These are phyloP conservation scores for Phalaenopsis hybrid DNA, from an alignment of 116 monocot genomes.

Conservation along the genomic window DNA sequence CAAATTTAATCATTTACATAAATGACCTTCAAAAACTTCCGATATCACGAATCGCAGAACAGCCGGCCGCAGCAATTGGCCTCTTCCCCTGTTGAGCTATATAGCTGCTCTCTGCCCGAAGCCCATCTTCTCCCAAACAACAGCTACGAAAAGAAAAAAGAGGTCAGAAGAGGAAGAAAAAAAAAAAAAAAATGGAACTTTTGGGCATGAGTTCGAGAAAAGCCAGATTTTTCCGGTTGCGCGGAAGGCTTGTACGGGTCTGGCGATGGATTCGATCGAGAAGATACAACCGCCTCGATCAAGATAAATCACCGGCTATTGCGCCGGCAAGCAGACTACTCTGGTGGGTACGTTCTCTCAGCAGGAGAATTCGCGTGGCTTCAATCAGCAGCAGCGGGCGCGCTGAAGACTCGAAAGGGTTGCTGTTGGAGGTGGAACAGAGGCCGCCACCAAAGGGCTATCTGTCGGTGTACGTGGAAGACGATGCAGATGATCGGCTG, in stretches of 20 bases:
- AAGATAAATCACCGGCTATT: not conserved
- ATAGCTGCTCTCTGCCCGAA: not conserved
- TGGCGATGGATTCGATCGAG: not conserved
- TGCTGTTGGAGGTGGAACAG: not conserved
- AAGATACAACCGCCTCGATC: not conserved
- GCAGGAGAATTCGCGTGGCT: not conserved
- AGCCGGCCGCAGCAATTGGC: no score
- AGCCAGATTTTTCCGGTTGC: not conserved
- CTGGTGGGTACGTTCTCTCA: not conserved
- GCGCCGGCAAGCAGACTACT: not conserved
- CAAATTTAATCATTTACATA: no score
- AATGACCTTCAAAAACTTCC: no score
- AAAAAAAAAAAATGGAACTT: not conserved
- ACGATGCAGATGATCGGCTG: not conserved
- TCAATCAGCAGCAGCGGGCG: not conserved
- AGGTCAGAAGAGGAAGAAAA: not conserved
- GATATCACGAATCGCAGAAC: no score
- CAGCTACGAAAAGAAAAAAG: not conserved
- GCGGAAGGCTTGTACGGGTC: not conserved
- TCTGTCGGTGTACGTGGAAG: conserved; percentile 6
- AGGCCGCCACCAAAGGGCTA: conserved; percentile 7
- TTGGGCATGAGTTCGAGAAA: not conserved
- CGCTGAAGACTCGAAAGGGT: not conserved
- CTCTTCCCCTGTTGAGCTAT: no score
- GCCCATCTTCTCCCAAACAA: no score